Base-by-base conservation (phyloP, 768 basidiomycete species). In the Rubroboletus pulcherrimus region DNA sequence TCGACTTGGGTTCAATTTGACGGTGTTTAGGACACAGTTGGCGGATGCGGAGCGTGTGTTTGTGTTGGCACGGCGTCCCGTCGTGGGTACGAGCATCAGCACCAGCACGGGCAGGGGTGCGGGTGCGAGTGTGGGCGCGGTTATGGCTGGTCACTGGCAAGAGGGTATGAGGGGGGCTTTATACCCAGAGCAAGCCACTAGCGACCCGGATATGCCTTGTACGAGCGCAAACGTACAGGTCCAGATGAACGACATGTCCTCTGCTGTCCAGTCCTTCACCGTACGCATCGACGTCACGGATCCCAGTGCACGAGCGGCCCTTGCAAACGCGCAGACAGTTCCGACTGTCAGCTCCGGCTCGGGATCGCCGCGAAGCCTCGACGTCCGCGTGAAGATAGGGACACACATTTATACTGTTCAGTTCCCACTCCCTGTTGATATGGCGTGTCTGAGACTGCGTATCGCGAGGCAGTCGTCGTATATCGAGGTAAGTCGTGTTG, bases 391-490 rank as follows among this genome's bases (percentile, higher is more conserved):
- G 29, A 38, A 14, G 34, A 57, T 69, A 29, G 65, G 52, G 7
- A 48, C 51, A 0, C 59, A 67, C 44, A 24, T 46, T 1, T 60
- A 67, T 39, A 14, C 58, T 26, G 53, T 82, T 10, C 49, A 46
- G 1, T 81, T 74, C 49, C 81, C 81, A 0, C 77, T 80, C 39
- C 78, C 78, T 2, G 66, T 84, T 6, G 62, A 75, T 24, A 72
- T 74, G 2, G 59, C 54, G 14, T 63, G 66, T 8, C 55, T 64
- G 2, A 81, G 73, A 57, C 57, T 77, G 12, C 74, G 80, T 1
- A 56, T 83, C 19, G 82, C 82, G 8, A 73, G 83, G 31, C 79
- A 76, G 53, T 83, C 82, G 0, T 72, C 68, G 3, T 85, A 81
- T 49, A 67, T 85, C 0, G 73, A 71, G 63, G 73, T 68, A 35